Base-by-base conservation (phyloP, 2,329 filamentous ascomycete species). In the Pseudopithomyces chartarum region DNA sequence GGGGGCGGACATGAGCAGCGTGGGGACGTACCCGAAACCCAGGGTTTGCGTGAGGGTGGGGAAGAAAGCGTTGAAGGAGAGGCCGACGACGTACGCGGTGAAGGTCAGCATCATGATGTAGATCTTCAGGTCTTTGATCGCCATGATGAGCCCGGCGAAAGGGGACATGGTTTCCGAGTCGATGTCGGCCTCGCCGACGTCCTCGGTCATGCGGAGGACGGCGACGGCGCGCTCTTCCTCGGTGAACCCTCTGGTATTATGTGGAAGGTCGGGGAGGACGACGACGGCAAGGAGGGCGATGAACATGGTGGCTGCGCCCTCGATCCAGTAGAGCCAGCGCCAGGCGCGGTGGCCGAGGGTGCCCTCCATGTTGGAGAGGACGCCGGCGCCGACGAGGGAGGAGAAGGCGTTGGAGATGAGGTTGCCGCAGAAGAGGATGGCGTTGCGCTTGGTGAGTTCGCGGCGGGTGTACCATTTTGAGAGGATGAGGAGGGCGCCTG, bases 401-500 rank as follows among this genome's bases (percentile, higher is more conserved):
- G 75, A 78, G 55, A 82, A 80, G 11, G 73, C 77, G 49, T 75
- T 78, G 5, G 78, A 78, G 26, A 80, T 71, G 15, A 77, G 67
- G 55, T 76, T 78, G 13, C 77, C 78, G 36, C 74, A 78, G 67
- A 79, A 76, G 17, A 80, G 65, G 44, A 77, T 70, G 7, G 77
- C 73, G 48, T 76, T 76, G 10, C 76, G 70, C 1, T 71, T 68
- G 6, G 74, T 75, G 36, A 78, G 65, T 55, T 79, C 76, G 48
- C 82, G 81, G 46, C 85, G 80, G 1, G 86, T 89, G 71, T 90
- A 90, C 82, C 86, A 90, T 63, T 87, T 86, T 0, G 84, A 86
- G 19, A 89, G 78, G 44, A 88, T 84, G 42, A 88, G 79, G 11
- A 89, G 78, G 0, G 84, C 84, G 40, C 87, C 87, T 0, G 87